Evolutionary conservation across 2,329 filamentous ascomycete species (phyloP), one percentile per base, ranked within the genome.

Genomic region (Aspergillus sp.): DNA sequence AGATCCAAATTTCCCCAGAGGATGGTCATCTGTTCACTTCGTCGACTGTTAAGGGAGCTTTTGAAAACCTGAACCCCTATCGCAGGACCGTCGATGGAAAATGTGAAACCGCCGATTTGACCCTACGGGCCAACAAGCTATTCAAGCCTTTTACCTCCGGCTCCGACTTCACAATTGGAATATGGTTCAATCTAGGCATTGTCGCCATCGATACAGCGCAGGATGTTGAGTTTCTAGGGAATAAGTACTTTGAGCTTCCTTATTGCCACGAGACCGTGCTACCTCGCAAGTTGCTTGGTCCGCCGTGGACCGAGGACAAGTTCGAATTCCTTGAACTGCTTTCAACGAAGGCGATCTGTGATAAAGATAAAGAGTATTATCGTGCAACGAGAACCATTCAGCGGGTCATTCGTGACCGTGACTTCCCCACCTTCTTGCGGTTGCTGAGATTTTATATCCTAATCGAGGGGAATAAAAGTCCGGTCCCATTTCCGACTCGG

Each of bases 291-390:
- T 59, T 81, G 2, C 72, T 81, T 3, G 59, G 66, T 7, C 49
- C 66, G 0, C 77, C 78, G 4, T 81, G 78, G 78, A 78, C 76
- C 0, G 66, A 72, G 5, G 59, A 71, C 7, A 77, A 79, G 45
- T 67, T 81, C 5, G 72, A 76, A 28, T 73, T 81, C 9, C 69
- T 81, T 2, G 67, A 73, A 15, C 62, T 81, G 0, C 64, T 81
- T 0, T 71, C 75, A 1, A 60, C 63, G 15, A 72, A 74, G 30
- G 75, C 77, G 6, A 78, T 76, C 43, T 69, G 79, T n/a, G 77
- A 79, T 54, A 72, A 74, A 23, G 72, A 77, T 34, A 63, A 69
- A 3, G 46, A 45, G 0, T 67, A 64, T 7, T 61, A 71, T 1
- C 72, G 77, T 7, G 76, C 76, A 0, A 70, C 69, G 19, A 67